These are phyloP conservation scores for Mycena crocata DNA, from an alignment of 768 basidiomycete species.

Conservation along the genomic window DNA sequence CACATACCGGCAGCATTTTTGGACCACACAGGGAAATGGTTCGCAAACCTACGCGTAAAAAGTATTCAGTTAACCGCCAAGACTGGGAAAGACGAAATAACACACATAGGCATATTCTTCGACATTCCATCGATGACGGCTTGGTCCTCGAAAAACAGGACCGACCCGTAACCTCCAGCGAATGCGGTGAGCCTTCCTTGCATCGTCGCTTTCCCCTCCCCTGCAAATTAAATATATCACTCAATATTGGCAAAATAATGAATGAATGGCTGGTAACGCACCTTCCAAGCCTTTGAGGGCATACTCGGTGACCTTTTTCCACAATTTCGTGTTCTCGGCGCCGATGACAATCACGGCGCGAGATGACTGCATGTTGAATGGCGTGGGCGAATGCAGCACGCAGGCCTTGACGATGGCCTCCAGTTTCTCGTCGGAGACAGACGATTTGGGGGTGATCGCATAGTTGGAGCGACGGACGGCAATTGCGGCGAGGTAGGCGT, in stretches of 20 bases:
- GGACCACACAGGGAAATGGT: slow-evolving; percentile 10
- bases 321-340: slow-evolving; percentile 22
- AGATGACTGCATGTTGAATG: slow-evolving; percentile 23
- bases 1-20: too few relatives aligned
- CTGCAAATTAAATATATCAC: too few relatives aligned
- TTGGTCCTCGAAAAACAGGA: slow-evolving; percentile 28
- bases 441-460: slow-evolving; percentile 11
- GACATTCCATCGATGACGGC: slow-evolving; percentile 16
- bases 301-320: slow-evolving; percentile 13
- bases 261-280: not conserved
- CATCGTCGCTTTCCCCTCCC: not conserved
- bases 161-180: slow-evolving; percentile 17
- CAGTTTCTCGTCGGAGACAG: slow-evolving; percentile 20
- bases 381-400: slow-evolving; percentile 13
- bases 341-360: slow-evolving; percentile 24
- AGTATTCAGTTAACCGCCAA: not conserved
- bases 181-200: not conserved
- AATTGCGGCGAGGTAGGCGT: slow-evolving; percentile 21
- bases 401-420: slow-evolving; percentile 14
- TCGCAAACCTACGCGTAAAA: not conserved
- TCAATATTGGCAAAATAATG: not conserved
- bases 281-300: slow-evolving; percentile 15
- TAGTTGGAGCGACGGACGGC: slow-evolving; percentile 22
- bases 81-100: not conserved
- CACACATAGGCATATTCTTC: slow-evolving; percentile 14